phyloP scores from a whole-genome alignment of 495 filamentous ascomycete species.

The Astrothelium subdiscretum region DNA sequence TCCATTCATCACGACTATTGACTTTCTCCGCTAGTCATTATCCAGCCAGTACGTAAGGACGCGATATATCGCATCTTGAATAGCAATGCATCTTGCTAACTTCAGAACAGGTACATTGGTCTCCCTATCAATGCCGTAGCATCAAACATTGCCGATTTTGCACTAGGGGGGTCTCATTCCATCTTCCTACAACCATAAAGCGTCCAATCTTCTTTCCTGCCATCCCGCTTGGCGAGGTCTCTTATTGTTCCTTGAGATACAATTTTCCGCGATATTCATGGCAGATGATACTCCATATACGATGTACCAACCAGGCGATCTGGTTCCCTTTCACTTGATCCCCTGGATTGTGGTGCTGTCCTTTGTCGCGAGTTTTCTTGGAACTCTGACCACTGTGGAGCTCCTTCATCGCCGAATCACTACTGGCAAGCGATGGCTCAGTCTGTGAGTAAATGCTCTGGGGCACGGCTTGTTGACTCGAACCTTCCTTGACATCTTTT shows the following conservation, averaged over 20 bases:
- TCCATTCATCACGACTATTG: too few species aligned
- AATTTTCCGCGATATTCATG: background rate
- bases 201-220: background rate
- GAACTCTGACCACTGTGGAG: slow-evolving; percentile 67
- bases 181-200: background rate
- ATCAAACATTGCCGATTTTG: background rate
- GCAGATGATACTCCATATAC: background rate
- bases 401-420: slow-evolving; percentile 59
- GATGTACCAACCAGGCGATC: slow-evolving; percentile 20
- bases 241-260: too few species aligned
- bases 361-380: slow-evolving; percentile 66
- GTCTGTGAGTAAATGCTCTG: slow-evolving; percentile 15
- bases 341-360: slow-evolving; percentile 59
- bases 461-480: background rate
- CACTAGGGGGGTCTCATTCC: background rate
- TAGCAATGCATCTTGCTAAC: too few species aligned
- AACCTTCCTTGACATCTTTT: background rate
- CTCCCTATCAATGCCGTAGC: background rate
- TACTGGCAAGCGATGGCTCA: slow-evolving; percentile 17
- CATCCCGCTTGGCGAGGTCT: too few species aligned
- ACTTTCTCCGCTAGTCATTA: too few species aligned
- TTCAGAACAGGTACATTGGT: too few species aligned
- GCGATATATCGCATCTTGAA: too few species aligned
- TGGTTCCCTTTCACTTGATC: slow-evolving; percentile 44
- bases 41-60: too few species aligned